Evolutionary conservation across 2,329 filamentous ascomycete species (phyloP).

Genomic region (Alternaria rosae): DNA sequence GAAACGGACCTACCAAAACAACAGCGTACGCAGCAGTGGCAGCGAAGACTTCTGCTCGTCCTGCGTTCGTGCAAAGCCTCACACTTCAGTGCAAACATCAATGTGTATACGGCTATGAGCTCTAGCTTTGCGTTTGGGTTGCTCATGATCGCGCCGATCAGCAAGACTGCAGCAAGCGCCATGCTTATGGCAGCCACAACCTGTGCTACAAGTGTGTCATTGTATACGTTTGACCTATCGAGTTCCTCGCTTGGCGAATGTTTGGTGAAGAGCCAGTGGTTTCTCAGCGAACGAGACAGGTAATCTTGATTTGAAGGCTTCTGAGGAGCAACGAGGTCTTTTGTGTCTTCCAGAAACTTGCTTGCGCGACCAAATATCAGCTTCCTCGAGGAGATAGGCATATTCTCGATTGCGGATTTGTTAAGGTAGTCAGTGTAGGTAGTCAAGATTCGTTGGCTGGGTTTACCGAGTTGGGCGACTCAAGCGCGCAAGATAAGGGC

Average conservation of each 20-base stretch:
- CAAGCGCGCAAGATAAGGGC: background rate
- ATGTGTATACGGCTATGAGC: constrained; percentile 28
- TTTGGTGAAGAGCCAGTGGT: background rate
- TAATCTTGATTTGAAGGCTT: background rate
- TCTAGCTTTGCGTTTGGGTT: constrained; percentile 23
- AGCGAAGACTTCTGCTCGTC: constrained; percentile 33
- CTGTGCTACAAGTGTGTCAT: background rate
- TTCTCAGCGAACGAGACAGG: background rate
- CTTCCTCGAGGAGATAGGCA: background rate
- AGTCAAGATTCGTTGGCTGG: background rate
- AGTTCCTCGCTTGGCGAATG: background rate
- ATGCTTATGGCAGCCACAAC: background rate
- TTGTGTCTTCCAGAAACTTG: background rate
- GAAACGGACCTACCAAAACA: constrained; percentile 20
- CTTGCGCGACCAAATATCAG: background rate
- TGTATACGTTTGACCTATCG: background rate
- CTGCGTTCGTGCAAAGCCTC: constrained; percentile 25
- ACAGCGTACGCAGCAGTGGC: constrained; percentile 35
- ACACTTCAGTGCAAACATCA: constrained; percentile 34
- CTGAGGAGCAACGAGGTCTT: background rate
- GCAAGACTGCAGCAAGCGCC: constrained; percentile 24
- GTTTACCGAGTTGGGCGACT: background rate
- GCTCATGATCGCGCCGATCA: constrained; percentile 31
- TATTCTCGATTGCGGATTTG: too few relatives aligned
- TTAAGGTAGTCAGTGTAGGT: background rate